phyloP scores from a whole-genome alignment of 1,284 basidiomycete species.

The Cutaneotrichosporon dermatis region DNA sequence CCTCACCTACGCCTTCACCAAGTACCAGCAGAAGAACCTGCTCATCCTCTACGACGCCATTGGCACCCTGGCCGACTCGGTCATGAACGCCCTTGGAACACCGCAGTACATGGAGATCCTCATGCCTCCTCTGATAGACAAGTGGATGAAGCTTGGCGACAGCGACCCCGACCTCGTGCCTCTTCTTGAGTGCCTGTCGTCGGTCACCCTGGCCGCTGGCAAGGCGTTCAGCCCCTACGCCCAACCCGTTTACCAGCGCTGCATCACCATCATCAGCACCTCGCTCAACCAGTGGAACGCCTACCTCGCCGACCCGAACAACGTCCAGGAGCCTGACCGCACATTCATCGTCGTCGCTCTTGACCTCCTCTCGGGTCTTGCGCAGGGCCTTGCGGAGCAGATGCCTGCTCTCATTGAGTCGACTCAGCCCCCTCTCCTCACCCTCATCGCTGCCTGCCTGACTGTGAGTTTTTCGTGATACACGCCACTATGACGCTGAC shows the following conservation, averaged over 20 bases:
- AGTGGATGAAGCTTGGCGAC: slow-evolving; percentile 85
- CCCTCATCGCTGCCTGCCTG: slow-evolving; percentile 74
- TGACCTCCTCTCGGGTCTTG: slow-evolving; percentile 90
- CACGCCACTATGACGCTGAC: background rate
- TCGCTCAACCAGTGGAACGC: slow-evolving; percentile 73
- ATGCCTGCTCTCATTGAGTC: slow-evolving; percentile 66
- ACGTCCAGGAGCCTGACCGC: slow-evolving; percentile 83
- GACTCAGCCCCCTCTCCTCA: slow-evolving; percentile 70
- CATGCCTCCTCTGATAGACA: slow-evolving; percentile 88
- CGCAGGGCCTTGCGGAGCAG: slow-evolving; percentile 81
- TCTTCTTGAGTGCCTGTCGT: slow-evolving; percentile 93
- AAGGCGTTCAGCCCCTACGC: slow-evolving; percentile 86
- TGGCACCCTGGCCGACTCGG: slow-evolving; percentile 94
- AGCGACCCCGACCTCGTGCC: slow-evolving; percentile 92
- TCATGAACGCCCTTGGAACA: slow-evolving; percentile 80
- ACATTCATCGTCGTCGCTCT: slow-evolving; percentile 95
- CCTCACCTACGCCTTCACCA: slow-evolving; percentile 91
- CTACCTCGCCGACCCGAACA: slow-evolving; percentile 61
- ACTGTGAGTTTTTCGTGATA: slow-evolving; percentile 52
- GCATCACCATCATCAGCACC: slow-evolving; percentile 76
- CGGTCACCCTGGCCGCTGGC: slow-evolving; percentile 94
- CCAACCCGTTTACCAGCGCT: slow-evolving; percentile 87
- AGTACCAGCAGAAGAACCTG: slow-evolving; percentile 99
- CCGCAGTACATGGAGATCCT: slow-evolving; percentile 86
- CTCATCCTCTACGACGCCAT: slow-evolving; percentile 97